A percentile compares a stretch with the other conserved stretches of the same genome.
Evolutionary conservation across 257 asterid genomes (phyloP).

Genomic region (Fraxinus quadrangulata): DNA sequence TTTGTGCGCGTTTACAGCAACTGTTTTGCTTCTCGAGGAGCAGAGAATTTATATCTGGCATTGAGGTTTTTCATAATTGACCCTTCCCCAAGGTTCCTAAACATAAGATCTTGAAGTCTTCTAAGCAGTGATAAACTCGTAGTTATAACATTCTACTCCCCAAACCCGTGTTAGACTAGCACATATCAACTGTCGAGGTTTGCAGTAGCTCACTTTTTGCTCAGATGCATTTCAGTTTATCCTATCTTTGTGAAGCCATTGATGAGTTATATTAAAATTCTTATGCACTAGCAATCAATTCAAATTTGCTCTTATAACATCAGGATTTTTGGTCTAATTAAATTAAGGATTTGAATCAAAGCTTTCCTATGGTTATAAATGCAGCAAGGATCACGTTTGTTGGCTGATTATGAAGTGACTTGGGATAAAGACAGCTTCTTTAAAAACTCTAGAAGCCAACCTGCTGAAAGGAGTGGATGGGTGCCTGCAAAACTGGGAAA

Average conservation of each 20-base stretch:
- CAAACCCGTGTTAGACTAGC: neutral
- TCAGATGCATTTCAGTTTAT: neutral
- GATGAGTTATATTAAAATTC: neutral
- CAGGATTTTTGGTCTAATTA: neutral
- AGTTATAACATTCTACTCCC: too few relatives aligned
- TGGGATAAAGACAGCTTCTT: constrained; percentile 85
- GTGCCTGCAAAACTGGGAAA: constrained; percentile 38
- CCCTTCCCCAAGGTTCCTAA: too few relatives aligned
- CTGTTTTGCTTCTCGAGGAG: too few relatives aligned
- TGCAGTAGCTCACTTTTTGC: neutral
- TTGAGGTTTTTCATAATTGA: too few relatives aligned
- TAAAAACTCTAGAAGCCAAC: constrained; percentile 46
- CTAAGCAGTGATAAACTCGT: too few relatives aligned
- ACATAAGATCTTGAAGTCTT: too few relatives aligned
- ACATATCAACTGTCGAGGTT: neutral
- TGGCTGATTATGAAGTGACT: constrained; percentile 81
- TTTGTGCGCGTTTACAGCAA: too few relatives aligned
- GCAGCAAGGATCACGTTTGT: constrained; percentile 94
- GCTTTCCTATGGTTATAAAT: constrained; percentile 14
- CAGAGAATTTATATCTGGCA: too few relatives aligned
- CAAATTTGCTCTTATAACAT: neutral
- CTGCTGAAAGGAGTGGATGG: constrained; percentile 70
- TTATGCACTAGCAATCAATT: constrained; percentile 1
- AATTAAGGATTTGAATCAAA: neutral
- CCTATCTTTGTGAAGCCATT: neutral